Evolutionary conservation across 2,329 filamentous ascomycete genomes (phyloP).

Genomic region (Penicillium sp.): DNA sequence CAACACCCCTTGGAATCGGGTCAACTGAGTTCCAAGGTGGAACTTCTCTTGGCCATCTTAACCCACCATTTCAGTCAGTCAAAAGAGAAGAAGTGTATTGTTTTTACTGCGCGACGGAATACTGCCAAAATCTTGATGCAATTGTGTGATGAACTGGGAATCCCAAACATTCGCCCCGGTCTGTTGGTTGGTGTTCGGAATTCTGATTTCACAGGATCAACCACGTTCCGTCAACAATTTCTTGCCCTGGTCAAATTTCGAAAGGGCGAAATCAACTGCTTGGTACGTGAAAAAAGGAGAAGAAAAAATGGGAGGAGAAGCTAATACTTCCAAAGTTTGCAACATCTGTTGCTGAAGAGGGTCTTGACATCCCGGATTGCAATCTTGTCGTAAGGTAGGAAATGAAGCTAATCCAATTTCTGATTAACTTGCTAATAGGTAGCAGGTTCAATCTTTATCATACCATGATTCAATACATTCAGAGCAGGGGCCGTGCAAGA

Average conservation of each 20-base stretch:
- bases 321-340: constrained; percentile 47
- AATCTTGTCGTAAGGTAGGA: constrained; percentile 59
- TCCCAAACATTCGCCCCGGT: constrained; percentile 60
- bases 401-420: neutral
- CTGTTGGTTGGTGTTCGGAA: constrained; percentile 64
- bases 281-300: constrained; percentile 18
- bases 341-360: constrained; percentile 66
- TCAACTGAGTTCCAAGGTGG: constrained; percentile 71
- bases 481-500: constrained; percentile 84
- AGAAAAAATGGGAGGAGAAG: neutral
- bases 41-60: constrained; percentile 62
- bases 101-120: constrained; percentile 79
- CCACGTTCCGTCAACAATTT: constrained; percentile 73
- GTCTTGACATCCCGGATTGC: constrained; percentile 66
- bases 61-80: constrained; percentile 60
- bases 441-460: constrained; percentile 80
- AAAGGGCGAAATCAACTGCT: constrained; percentile 36
- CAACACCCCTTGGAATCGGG: constrained; percentile 36
- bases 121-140: constrained; percentile 73
- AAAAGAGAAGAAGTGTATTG: constrained; percentile 70
- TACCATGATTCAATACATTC: constrained; percentile 92
- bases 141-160: constrained; percentile 62
- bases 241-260: constrained; percentile 67
- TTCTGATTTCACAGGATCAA: constrained; percentile 56
- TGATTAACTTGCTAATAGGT: constrained; percentile 7